Evolutionary conservation across 2,329 filamentous ascomycete species (phyloP), one percentile per base, ranked within the genome.

Genomic region (Lanzia echinophila): DNA sequence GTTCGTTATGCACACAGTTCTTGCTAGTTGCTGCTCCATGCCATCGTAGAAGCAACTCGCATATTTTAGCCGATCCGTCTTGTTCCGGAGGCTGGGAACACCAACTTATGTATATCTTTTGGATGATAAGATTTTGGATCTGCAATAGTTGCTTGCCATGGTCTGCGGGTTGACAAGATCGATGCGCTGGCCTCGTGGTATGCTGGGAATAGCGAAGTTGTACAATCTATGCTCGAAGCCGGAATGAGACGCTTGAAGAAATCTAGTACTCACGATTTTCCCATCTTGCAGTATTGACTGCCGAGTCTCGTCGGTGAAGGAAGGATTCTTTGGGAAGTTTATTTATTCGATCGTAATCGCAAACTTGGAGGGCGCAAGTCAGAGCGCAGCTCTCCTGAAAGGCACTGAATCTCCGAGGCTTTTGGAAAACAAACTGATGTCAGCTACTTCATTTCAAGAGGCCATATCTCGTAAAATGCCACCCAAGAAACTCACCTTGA

Each of bases 221-320:
- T 44, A 36, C 41, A 36, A 43, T 31, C 33, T 44, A 42, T 38
- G 33, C 47, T 55, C 28, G 36, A 22, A 48, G 34, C 34, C 43
- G 12, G 34, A 31, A 31, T 34, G 32, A 51, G 33, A 47, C 19
- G 41, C 22, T 47, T 11, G 22, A 45, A 36, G 33, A 32, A 48
- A 48, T 28, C 11, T 41, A 45, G 41, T 53, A 46, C 60, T 38
- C 38, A 58, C 47, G 48, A 55, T 57, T 56, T 56, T 42, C 54
- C 54, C 54, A 56, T 56, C 50, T 56, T 49, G 17, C 41, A 46
- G n/a, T 19, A 52, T 50, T 22, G 13, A 41, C 20, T 33, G 22
- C 22, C 12, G 12, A 36, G 7, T 50, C 17, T 7, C 22, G 39
- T 36, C 24, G 20, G 22, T 19, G 39, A 33, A 12, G 20, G n/a